Evolutionary conservation across 805 yeast species (phyloP).

Genomic region (Spencermartinsiella europaea): DNA sequence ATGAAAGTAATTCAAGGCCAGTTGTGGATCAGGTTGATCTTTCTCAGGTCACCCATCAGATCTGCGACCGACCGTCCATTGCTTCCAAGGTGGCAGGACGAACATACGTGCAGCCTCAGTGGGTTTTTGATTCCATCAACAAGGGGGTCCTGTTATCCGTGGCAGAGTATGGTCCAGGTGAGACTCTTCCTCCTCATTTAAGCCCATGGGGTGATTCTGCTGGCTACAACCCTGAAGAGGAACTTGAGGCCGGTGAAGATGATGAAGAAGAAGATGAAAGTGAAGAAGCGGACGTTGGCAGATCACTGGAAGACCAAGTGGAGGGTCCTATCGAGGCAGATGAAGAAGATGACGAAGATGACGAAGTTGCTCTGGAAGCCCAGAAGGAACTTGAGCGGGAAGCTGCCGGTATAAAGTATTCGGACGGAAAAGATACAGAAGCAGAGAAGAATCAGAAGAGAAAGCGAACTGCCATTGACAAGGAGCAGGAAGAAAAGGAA

Average conservation of each 20-base stretch:
- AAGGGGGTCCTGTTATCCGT: slow-evolving; percentile 70
- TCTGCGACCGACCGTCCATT: slow-evolving; percentile 86
- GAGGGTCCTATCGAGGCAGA: slow-evolving; percentile 52
- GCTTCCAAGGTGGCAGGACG: slow-evolving; percentile 78
- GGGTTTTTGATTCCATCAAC: slow-evolving; percentile 92
- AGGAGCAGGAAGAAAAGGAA: slow-evolving; percentile 73
- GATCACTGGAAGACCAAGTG: slow-evolving; percentile 42
- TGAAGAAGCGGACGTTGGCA: slow-evolving; percentile 50
- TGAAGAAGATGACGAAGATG: slow-evolving; percentile 31
- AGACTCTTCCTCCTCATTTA: slow-evolving; percentile 90
- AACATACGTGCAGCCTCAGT: slow-evolving; percentile 94
- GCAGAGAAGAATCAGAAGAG: slow-evolving; percentile 32
- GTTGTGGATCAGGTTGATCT: slow-evolving; percentile 47
- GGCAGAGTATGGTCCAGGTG: slow-evolving; percentile 86
- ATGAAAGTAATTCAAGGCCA: slow-evolving; percentile 35
- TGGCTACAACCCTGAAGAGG: slow-evolving; percentile 78
- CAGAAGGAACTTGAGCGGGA: slow-evolving; percentile 87
- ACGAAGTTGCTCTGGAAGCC: slow-evolving; percentile 41
- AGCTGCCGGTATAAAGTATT: slow-evolving; percentile 77
- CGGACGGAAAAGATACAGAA: slow-evolving; percentile 41
- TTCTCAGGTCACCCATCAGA: slow-evolving; percentile 80
- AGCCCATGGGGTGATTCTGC: slow-evolving; percentile 99
- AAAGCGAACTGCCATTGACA: slow-evolving; percentile 43
- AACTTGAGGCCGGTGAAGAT: slow-evolving; percentile 43
- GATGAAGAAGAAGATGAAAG: slow-evolving; percentile 49